Evolutionary conservation across 768 basidiomycete genomes (phyloP).

Genomic region (Boletus pseudopeckii): DNA sequence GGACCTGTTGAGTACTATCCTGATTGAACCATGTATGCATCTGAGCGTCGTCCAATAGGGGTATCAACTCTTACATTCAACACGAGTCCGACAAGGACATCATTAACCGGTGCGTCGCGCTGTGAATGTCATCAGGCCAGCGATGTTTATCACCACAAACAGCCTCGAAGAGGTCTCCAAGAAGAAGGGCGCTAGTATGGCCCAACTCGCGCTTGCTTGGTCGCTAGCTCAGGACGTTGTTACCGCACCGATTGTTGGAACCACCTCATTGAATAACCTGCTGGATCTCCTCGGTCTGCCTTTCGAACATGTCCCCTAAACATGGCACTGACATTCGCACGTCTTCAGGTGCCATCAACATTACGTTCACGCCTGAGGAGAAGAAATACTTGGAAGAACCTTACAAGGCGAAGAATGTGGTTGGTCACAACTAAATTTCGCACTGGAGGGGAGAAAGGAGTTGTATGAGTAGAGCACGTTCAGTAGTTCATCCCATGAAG

Average conservation of each 20-base stretch:
- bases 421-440: constrained; percentile 40
- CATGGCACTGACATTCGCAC: neutral
- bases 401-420: constrained; percentile 26
- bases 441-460: neutral
- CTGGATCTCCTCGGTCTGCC: constrained; percentile 7
- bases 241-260: constrained; percentile 7
- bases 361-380: constrained; percentile 9
- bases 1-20: neutral
- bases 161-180: constrained; percentile 10
- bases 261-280: constrained; percentile 7
- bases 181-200: neutral
- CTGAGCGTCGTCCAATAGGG: neutral
- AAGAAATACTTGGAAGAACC: constrained; percentile 9
- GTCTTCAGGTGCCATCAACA: constrained; percentile 1
- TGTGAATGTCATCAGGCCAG: neutral
- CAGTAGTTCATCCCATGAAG: neutral
- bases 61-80: constrained; percentile 6
- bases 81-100: constrained; percentile 11
- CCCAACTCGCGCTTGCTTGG: constrained; percentile 2
- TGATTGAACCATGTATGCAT: neutral
- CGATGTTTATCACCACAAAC: neutral
- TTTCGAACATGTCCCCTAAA: neutral
- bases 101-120: neutral
- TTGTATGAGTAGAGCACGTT: neutral
- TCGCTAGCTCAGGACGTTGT: constrained; percentile 7